These are phyloP conservation scores for Boletus subparvulus DNA, from an alignment of 768 basidiomycete genomes.

Conservation along the genomic window DNA sequence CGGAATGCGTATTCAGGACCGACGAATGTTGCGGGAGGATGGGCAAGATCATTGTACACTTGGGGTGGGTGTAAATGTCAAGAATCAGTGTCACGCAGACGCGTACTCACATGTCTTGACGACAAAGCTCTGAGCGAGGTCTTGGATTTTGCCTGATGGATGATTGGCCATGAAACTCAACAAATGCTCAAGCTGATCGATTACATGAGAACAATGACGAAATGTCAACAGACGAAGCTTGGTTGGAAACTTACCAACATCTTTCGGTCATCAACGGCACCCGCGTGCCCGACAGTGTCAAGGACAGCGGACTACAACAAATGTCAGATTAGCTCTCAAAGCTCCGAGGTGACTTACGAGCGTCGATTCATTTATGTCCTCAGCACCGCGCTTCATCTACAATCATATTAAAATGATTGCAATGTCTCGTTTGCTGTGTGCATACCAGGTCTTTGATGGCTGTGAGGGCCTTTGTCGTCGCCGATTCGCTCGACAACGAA, in stretches of 20 bases:
- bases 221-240: not conserved
- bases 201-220: not conserved
- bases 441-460: slow-evolving; percentile 33
- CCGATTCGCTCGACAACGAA: slow-evolving; percentile 15
- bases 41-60: slow-evolving; percentile 83
- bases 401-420: not conserved
- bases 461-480: slow-evolving; percentile 23
- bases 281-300: slow-evolving; percentile 59
- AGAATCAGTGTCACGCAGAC: not conserved
- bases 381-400: slow-evolving; percentile 31
- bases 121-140: slow-evolving; percentile 37
- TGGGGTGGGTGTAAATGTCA: not conserved
- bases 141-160: slow-evolving; percentile 45
- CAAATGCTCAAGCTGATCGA: slow-evolving; percentile 64
- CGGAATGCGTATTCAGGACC: slow-evolving; percentile 66
- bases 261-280: slow-evolving; percentile 74
- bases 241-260: slow-evolving; percentile 53
- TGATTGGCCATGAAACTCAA: slow-evolving; percentile 62
- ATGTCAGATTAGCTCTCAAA: not conserved
- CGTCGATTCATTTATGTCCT: slow-evolving; percentile 31
- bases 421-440: not conserved
- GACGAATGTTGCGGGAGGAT: slow-evolving; percentile 71
- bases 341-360: slow-evolving; percentile 14
- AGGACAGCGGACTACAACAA: slow-evolving; percentile 51
- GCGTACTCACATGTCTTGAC: slow-evolving; percentile 56